These are phyloP conservation scores for Oryza glumipatula DNA, from an alignment of 176 grass and related monocot genomes.

Conservation along the genomic window DNA sequence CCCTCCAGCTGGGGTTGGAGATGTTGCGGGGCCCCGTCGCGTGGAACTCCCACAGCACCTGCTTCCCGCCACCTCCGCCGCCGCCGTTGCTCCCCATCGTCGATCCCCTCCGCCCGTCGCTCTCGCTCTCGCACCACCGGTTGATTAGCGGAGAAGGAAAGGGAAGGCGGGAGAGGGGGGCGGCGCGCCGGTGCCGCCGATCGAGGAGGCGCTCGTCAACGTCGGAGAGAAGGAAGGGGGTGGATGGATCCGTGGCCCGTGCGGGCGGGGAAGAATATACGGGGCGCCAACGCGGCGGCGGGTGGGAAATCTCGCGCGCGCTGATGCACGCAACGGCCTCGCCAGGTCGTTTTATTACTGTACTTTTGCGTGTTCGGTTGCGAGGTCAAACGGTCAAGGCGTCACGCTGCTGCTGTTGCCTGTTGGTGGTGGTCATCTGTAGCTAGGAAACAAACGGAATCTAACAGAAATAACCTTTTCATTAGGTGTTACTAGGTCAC, in stretches of 20 bases:
- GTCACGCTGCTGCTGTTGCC: background rate
- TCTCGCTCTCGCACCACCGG: background rate
- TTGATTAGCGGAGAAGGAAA: constrained; percentile 29
- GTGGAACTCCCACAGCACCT: constrained; percentile 67
- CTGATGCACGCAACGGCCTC: background rate
- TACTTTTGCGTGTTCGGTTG: background rate
- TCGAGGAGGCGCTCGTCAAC: constrained; percentile 4
- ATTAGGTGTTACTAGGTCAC: background rate
- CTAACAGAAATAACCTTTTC: background rate
- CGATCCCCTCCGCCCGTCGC: constrained; percentile 21
- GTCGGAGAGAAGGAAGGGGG: background rate
- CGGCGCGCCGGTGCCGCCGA: background rate
- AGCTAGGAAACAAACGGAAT: background rate
- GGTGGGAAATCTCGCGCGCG: background rate
- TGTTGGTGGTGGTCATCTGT: background rate
- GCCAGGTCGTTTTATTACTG: background rate
- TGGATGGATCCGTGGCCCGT: background rate
- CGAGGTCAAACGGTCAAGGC: background rate
- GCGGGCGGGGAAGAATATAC: background rate
- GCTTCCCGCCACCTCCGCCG: background rate
- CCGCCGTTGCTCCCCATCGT: constrained; percentile 41
- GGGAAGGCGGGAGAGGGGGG: background rate
- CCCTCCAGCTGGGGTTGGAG: constrained; percentile 81
- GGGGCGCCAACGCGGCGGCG: background rate
- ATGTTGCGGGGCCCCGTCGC: constrained; percentile 76